phyloP scores from a whole-genome alignment of 306 rosid species.

The Corylus americana region DNA sequence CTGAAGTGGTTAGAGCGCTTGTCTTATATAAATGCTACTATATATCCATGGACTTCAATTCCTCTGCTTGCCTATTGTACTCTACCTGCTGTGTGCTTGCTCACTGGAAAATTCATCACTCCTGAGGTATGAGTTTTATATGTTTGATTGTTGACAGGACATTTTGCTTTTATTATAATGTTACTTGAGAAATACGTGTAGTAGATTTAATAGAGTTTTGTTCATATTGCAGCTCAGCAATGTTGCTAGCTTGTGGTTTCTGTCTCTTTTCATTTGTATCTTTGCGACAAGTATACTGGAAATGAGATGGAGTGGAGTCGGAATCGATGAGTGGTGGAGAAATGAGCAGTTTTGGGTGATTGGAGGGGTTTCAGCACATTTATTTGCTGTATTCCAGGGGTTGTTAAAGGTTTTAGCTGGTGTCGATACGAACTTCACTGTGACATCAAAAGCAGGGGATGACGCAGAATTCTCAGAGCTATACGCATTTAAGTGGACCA shows the following conservation, averaged over 20 bases:
- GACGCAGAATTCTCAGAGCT: slow-evolving; percentile 30
- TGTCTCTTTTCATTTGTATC: slow-evolving; percentile 64
- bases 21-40: slow-evolving; percentile 62
- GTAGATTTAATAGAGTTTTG: neutral
- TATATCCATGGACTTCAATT: slow-evolving; percentile 74
- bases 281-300: slow-evolving; percentile 59
- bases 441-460: slow-evolving; percentile 41
- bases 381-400: slow-evolving; percentile 62
- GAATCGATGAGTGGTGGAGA: slow-evolving; percentile 79
- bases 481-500: slow-evolving; percentile 54
- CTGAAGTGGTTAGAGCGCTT: slow-evolving; percentile 62
- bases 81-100: slow-evolving; percentile 71
- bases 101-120: slow-evolving; percentile 65
- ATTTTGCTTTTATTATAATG: neutral
- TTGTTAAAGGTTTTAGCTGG: slow-evolving; percentile 61
- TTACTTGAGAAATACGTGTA: neutral
- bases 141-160: neutral
- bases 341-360: slow-evolving; percentile 81
- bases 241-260: slow-evolving; percentile 62
- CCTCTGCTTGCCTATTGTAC: slow-evolving; percentile 72
- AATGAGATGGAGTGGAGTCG: slow-evolving; percentile 77
- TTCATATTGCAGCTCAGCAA: slow-evolving; percentile 47
- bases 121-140: slow-evolving; percentile 52
- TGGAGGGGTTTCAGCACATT: slow-evolving; percentile 65
- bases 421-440: slow-evolving; percentile 52